Evolutionary conservation across 2,329 filamentous ascomycete species (phyloP), one percentile per base, ranked within the genome.

Genomic region (Epichloe glyceriae): DNA sequence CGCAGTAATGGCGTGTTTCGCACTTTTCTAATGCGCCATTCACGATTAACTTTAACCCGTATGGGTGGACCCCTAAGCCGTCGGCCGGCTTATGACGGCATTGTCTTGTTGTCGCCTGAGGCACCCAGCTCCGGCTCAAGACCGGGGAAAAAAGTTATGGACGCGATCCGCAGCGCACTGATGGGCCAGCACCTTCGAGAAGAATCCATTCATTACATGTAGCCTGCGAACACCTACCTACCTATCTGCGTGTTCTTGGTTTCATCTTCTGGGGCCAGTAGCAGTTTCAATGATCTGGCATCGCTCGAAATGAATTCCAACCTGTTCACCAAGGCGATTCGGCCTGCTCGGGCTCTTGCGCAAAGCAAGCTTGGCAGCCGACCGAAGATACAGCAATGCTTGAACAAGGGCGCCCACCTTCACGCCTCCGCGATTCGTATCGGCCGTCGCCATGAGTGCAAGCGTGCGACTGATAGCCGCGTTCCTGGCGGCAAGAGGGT

Each of bases 311-410:
- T 76, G 74, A 76, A 74, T 60, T 66, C 73, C 40, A 71, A 63
- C 59, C 60, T 74, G 56, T 57, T 75, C 53, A 67, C 67, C 54
- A 76, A 73, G 64, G 69, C 70, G 46, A 67, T 67, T 55, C 64
- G 68, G 57, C 73, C 73, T 37, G 65, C 67, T 60, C 71, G 73
- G 57, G 65, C 69, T 55, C 60, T 76, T 53, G 69, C 71, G 51
- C 70, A 71, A 52, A 64, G 64, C 55, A 68, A 70, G 52, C 63
- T 68, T 51, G 66, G 67, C 57, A 60, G 65, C 44, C 60, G 67
- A 52, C 47, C 61, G n/a, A 70, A 67, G 57, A 55, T 74, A 57
- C 65, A 63, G 58, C 60, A 70, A 47, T 65, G 63, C 53, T 57
- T 73, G 54, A 65, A 63, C 53, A 70, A 68, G 58, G 60, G 60